A percentile compares a stretch with the other conserved stretches of the same genome.
Evolutionary conservation across 306 rosid genomes (phyloP).

Genomic region (Cucurbita argyrosperma): DNA sequence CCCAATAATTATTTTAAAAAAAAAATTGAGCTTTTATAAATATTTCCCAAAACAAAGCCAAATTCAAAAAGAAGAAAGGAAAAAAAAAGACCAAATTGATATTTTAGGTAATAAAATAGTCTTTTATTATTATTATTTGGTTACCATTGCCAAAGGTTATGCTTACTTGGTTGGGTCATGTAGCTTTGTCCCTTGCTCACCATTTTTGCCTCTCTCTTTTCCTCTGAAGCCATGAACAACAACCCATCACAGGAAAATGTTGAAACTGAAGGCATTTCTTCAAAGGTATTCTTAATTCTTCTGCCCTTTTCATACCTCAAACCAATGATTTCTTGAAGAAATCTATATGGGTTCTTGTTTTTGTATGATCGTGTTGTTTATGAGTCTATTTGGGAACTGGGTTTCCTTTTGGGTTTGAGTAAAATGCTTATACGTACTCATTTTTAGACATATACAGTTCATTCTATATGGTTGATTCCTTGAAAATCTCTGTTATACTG

Average conservation of each 20-base stretch:
- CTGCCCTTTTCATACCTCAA: not conserved
- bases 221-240: slow-evolving; percentile 37
- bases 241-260: slow-evolving; percentile 39
- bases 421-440: not conserved
- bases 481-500: not conserved
- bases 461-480: not conserved
- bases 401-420: not conserved
- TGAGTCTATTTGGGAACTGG: not conserved
- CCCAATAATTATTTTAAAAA: not conserved
- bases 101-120: not conserved
- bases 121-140: not conserved
- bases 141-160: not conserved
- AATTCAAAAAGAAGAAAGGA: not conserved
- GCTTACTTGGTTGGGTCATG: not conserved
- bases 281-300: slow-evolving; percentile 26
- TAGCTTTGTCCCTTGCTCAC: not conserved
- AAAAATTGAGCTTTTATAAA: not conserved
- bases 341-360: not conserved
- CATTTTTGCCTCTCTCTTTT: not conserved
- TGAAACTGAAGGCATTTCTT: slow-evolving; percentile 44
- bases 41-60: not conserved
- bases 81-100: not conserved
- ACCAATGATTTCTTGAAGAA: not conserved
- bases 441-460: not conserved
- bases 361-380: not conserved